Conservation (phyloP, 345 rosid genomes). For the Populus euphratica region DNA sequence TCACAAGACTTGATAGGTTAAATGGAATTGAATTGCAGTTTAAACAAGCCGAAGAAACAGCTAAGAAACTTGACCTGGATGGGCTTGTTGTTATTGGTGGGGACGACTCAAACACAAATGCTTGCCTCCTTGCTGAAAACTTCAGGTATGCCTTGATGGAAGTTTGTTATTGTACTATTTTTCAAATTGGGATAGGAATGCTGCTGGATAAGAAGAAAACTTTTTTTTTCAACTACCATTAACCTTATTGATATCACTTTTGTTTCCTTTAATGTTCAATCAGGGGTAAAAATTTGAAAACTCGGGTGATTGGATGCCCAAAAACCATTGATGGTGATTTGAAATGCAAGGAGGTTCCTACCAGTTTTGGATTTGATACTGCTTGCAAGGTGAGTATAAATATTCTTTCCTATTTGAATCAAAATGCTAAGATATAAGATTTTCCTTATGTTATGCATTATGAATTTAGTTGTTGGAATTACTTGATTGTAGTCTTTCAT, state of each 20-base stretch:
- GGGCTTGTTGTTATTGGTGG: constrained; percentile 96
- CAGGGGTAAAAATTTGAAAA: constrained; percentile 81
- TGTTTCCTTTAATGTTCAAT: constrained; percentile 6
- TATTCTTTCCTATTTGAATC: background rate
- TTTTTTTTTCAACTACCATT: background rate
- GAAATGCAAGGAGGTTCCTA: constrained; percentile 95
- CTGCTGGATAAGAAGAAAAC: background rate
- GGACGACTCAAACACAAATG: constrained; percentile 97
- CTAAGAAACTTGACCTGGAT: constrained; percentile 76
- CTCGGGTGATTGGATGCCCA: constrained; percentile 94
- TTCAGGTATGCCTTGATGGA: constrained; percentile 47
- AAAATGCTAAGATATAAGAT: background rate
- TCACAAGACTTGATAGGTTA: background rate
- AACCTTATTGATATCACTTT: background rate
- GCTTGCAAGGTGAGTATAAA: constrained; percentile 82
- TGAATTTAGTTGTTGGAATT: background rate
- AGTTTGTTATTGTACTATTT: background rate
- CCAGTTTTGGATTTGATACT: constrained; percentile 98
- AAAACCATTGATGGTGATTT: constrained; percentile 99
- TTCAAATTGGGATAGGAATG: background rate
- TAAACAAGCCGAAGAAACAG: constrained; percentile 98
- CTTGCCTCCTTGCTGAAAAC: constrained; percentile 93
- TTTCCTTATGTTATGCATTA: background rate
- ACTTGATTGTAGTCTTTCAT: background rate
- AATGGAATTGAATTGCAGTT: constrained; percentile 49